Percentiles rank a stretch among this genome's conserved stretches.
These are phyloP conservation scores for Trichosporon asahii DNA, from an alignment of 1,284 basidiomycete species.

Conservation along the genomic window DNA sequence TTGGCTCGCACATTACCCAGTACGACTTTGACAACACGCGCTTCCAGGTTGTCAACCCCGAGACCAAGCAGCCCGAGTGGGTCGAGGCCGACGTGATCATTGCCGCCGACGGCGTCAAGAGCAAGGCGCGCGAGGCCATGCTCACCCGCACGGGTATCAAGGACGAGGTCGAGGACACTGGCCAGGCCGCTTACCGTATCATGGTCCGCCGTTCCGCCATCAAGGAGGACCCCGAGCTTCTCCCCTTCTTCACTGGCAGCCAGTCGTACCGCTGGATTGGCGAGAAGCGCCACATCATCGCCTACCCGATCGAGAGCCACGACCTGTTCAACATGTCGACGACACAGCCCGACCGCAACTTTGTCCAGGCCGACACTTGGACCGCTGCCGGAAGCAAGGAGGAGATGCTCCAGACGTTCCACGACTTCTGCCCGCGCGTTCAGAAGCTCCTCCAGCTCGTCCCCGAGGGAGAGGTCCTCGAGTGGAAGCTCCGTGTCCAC, in stretches of 20 bases:
- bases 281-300: conserved; percentile 48
- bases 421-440: conserved; percentile 47
- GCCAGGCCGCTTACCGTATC: conserved; percentile 52
- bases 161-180: conserved; percentile 49
- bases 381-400: conserved; percentile 44
- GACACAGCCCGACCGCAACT: conserved; percentile 48
- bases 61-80: conserved; percentile 30
- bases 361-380: conserved; percentile 46
- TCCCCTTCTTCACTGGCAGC: conserved; percentile 43
- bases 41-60: conserved; percentile 31
- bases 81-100: conserved; percentile 48
- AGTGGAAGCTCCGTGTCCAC: conserved; percentile 51
- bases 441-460: conserved; percentile 49
- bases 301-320: conserved; percentile 47
- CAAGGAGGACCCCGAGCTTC: conserved; percentile 47
- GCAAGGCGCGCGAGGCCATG: conserved; percentile 40
- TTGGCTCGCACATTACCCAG: conserved; percentile 37
- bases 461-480: conserved; percentile 46
- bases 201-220: conserved; percentile 42
- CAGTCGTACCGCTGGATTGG: conserved; percentile 51
- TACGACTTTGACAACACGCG: conserved; percentile 42
- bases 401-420: conserved; percentile 47
- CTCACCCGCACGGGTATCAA: conserved; percentile 38
- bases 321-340: conserved; percentile 49
- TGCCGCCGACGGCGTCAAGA: conserved; percentile 50